These are phyloP conservation scores for Eutrema japonicum DNA, from an alignment of 345 rosid species.

Conservation along the genomic window DNA sequence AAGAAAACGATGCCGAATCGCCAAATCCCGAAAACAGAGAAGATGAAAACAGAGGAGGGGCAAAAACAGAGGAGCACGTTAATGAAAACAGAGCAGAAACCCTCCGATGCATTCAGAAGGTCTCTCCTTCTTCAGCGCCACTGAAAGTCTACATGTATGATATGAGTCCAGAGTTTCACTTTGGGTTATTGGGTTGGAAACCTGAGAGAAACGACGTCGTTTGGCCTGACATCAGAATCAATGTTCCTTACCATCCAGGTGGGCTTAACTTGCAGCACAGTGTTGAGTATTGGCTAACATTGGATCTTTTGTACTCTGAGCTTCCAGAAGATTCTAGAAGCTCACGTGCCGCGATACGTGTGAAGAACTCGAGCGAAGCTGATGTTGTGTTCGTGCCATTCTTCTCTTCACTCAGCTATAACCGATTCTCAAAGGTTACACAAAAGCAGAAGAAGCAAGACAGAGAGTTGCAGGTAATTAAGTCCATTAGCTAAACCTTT, in stretches of 20 bases:
- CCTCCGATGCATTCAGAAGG: not conserved
- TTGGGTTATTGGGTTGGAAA: slow-evolving; percentile 79
- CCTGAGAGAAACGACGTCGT: slow-evolving; percentile 55
- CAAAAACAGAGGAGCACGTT: slow-evolving; percentile 9
- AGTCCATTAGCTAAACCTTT: not conserved
- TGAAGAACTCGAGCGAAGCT: slow-evolving; percentile 79
- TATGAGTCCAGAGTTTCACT: slow-evolving; percentile 85
- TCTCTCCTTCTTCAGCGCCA: slow-evolving; percentile 29
- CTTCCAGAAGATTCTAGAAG: slow-evolving; percentile 49
- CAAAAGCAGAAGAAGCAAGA: slow-evolving; percentile 63
- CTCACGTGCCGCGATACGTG: slow-evolving; percentile 66
- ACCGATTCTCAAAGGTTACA: slow-evolving; percentile 66
- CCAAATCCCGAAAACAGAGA: slow-evolving; percentile 42
- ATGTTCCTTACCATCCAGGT: slow-evolving; percentile 78
- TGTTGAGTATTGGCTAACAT: slow-evolving; percentile 89
- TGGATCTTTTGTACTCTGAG: slow-evolving; percentile 87
- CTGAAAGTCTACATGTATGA: slow-evolving; percentile 92
- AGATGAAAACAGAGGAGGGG: slow-evolving; percentile 35
- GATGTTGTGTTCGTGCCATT: slow-evolving; percentile 84
- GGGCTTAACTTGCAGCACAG: slow-evolving; percentile 97
- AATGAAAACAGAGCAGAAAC: slow-evolving; percentile 36
- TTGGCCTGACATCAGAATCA: slow-evolving; percentile 76
- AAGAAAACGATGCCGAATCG: slow-evolving; percentile 33
- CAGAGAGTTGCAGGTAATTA: slow-evolving; percentile 49
- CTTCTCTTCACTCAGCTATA: slow-evolving; percentile 88